Evolutionary conservation across 2,329 filamentous ascomycete genomes (phyloP).

Genomic region (Calonectria crousiana): DNA sequence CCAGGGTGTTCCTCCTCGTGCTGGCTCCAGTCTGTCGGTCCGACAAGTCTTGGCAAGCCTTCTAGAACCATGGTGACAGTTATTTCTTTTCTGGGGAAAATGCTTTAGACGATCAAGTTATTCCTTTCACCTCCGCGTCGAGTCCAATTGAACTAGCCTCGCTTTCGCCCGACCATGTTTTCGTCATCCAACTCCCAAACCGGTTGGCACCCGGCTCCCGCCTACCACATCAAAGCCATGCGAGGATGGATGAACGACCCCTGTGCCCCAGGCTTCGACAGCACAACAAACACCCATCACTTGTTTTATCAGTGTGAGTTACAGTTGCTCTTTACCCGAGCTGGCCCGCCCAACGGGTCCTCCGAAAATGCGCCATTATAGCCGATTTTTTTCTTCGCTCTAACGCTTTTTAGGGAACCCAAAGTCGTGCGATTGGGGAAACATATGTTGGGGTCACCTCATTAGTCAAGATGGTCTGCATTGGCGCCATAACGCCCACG

Average conservation of each 20-base stretch:
- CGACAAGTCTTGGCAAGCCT: not conserved
- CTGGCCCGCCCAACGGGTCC: not conserved
- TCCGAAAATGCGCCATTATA: not conserved
- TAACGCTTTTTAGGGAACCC: constrained; percentile 44
- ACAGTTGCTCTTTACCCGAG: not conserved
- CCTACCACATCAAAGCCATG: constrained; percentile 1
- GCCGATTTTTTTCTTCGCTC: not conserved
- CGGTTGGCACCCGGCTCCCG: not conserved
- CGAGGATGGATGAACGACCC: constrained; percentile 29
- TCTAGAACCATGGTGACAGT: constrained; percentile 1
- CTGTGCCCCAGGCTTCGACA: constrained; percentile 28
- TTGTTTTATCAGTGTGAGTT: constrained; percentile 30
- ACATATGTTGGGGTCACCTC: constrained; percentile 62
- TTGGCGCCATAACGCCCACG: constrained; percentile 52
- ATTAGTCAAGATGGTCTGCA: constrained; percentile 52
- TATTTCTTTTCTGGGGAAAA: constrained; percentile 2
- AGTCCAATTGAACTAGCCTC: not conserved
- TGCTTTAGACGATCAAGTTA: not conserved
- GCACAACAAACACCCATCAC: constrained; percentile 24
- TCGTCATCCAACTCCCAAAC: not conserved
- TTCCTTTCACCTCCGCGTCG: not conserved
- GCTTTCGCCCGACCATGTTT: not conserved
- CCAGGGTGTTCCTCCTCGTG: not conserved
- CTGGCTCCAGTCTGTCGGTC: not conserved
- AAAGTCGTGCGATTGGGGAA: constrained; percentile 48